Evolutionary conservation across 768 basidiomycete genomes (phyloP).

Genomic region (Tulasnella calospora): DNA sequence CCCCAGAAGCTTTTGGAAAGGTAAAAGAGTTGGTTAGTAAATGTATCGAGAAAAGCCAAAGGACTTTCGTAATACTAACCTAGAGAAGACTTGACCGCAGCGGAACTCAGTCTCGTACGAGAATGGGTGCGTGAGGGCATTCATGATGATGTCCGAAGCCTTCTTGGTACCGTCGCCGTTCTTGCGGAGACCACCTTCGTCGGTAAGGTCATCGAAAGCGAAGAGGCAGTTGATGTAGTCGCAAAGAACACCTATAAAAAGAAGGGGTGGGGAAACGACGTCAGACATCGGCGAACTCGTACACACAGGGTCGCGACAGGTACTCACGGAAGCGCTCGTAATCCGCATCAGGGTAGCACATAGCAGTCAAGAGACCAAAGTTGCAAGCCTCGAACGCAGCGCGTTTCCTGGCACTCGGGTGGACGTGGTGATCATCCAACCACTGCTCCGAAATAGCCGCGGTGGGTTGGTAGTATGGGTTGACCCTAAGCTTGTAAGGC

Average conservation of each 20-base stretch:
- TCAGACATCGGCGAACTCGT: neutral
- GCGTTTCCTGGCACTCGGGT: slow-evolving; percentile 18
- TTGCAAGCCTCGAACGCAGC: slow-evolving; percentile 13
- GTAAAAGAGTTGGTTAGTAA: neutral
- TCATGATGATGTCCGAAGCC: slow-evolving; percentile 25
- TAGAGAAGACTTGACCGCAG: slow-evolving; percentile 14
- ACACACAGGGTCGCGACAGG: neutral
- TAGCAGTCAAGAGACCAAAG: slow-evolving; percentile 55
- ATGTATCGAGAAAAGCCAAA: no score
- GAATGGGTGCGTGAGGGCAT: slow-evolving; percentile 14
- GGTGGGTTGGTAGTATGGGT: slow-evolving; percentile 17
- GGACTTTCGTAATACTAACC: neutral
- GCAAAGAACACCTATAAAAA: slow-evolving; percentile 10
- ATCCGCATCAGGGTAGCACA: slow-evolving; percentile 60
- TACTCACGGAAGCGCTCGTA: slow-evolving; percentile 50
- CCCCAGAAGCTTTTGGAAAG: slow-evolving; percentile 25
- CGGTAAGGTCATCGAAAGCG: slow-evolving; percentile 26
- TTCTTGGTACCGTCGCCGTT: slow-evolving; percentile 22
- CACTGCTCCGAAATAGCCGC: slow-evolving; percentile 21
- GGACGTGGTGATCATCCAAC: slow-evolving; percentile 7
- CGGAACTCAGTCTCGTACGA: slow-evolving; percentile 24
- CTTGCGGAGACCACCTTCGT: slow-evolving; percentile 26
- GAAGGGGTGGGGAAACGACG: neutral
- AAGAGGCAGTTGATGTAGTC: slow-evolving; percentile 27
- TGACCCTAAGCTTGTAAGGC: slow-evolving; percentile 19